Base-by-base conservation (phyloP, 2,329 filamentous ascomycete genomes). In the Hymenoscyphus linearis region DNA sequence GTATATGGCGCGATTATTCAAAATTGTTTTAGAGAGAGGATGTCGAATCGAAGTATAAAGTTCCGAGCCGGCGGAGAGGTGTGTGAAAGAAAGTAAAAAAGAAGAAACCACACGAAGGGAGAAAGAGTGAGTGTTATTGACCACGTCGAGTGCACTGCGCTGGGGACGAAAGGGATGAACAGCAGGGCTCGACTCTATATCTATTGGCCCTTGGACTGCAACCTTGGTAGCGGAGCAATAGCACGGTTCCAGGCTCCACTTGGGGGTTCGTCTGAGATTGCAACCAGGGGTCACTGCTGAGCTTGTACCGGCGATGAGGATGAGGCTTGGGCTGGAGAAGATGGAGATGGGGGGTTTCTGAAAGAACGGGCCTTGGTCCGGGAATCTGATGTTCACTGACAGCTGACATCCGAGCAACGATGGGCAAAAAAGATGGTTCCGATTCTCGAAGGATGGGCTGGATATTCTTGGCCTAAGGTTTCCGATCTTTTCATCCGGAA, bases 401-500 rank as follows among this genome's bases (percentile, higher is more conserved):
- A 74, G 79, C 75, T 71, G 76, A 81, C 81, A 84, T 83, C 74
- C 78, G 80, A 77, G 76, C 80, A 77, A 74, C 76, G 60, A 34
- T 57, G 47, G 50, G 18, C 26, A 54, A 18, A 36, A 54, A 18
- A 36, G 54, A 35, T n/a, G 56, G 53, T 52, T 13, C 36, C 22
- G 34, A 40, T 40, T 26, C 3, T 25, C 26, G 54, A 40, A 34
- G 18, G n/a, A 34, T 18, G 9, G 25, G 26, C 27, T 50, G 18
- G 34, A 52, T 18, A 14, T 35, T 14, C 18, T 35, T 9, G 26
- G n/a, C 44, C 22, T 53, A 58, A 26, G 57, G 40, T 52, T 58
- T 58, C 36, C 34, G 34, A 47, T 59, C 36, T 18, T 25, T 35
- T 14, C 52, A 53, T 60, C 25, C 52, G 22, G 26, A 52, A 37